phyloP scores from a whole-genome alignment of 805 yeast species.

The Metschnikowia kofuensis region DNA sequence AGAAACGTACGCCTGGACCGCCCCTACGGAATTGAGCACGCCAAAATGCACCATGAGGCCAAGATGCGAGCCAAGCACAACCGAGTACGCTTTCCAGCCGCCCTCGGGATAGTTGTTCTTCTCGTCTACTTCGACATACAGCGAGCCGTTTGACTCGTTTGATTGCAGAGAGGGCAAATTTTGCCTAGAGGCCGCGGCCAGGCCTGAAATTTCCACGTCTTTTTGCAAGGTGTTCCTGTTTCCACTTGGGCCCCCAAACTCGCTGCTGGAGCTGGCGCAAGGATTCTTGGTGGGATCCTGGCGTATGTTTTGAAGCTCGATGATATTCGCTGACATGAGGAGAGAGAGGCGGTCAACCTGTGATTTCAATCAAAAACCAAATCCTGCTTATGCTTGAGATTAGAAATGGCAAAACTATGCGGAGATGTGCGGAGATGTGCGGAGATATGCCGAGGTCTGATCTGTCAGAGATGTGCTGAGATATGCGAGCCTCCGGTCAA shows the following conservation, averaged over 20 bases:
- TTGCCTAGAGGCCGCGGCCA: not conserved
- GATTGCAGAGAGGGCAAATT: not conserved
- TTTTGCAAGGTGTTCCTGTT: not conserved
- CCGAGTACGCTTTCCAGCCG: slow-evolving; percentile 53
- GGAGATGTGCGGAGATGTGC: too few relatives aligned
- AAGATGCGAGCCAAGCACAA: slow-evolving; percentile 55
- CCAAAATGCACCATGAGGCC: slow-evolving; percentile 59
- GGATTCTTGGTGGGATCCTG: not conserved
- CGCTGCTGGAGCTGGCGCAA: not conserved
- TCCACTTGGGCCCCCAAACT: not conserved
- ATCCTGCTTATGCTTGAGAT: not conserved
- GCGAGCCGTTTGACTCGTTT: not conserved
- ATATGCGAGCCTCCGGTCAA: too few relatives aligned
- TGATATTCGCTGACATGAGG: not conserved
- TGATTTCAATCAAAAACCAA: too few relatives aligned
- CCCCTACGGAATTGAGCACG: slow-evolving; percentile 56
- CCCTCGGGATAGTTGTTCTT: slow-evolving; percentile 49
- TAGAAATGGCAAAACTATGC: not conserved
- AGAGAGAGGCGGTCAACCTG: too few relatives aligned
- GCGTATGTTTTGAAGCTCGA: not conserved
- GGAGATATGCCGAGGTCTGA: too few relatives aligned
- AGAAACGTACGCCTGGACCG: slow-evolving; percentile 55
- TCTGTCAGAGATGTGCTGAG: too few relatives aligned
- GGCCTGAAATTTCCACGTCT: not conserved
- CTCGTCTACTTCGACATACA: not conserved